Base-by-base conservation (phyloP, 2,329 filamentous ascomycete genomes). In the Byssothecium circinans region DNA sequence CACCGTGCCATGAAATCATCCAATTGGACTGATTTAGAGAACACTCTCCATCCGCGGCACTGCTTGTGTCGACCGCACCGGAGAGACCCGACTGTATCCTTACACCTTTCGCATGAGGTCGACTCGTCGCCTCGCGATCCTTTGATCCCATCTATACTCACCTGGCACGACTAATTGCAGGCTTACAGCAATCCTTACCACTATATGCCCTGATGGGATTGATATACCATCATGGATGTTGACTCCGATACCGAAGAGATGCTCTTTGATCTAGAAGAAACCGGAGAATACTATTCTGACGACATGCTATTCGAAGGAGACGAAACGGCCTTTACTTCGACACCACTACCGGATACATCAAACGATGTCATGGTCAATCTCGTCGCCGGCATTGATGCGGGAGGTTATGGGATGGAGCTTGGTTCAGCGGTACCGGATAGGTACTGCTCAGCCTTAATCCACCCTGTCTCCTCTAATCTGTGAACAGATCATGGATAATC, bases 401-500 rank as follows among this genome's bases (percentile, higher is more conserved):
- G 11, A 12, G 38, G 15, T 7, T 14, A 15, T 17, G 7, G 11
- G 6, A 12, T 10, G 12, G 29, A 6, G 18, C 8, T 10, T 39
- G 11, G 15, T 20, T 20, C 34, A n/a, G 17, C 20, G 12, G 38
- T 42, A 18, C 29, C 22, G 27, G 22, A 49, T 19, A 48, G 49
- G 45, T 46, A 49, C 33, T 34, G 19, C 18, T 37, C 8, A 27
- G n/a, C 14, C 23, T 32, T 38, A 3, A 2, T 7, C 32, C 14
- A 1, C 12, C 7, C 18, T 36, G 4, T 22, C 20, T 30, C 25
- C 53, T 23, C 59, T 41, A 61, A 43, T 11, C 18, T 2, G 20
- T 8, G 8, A 37, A 15, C 37, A 71, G 67, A 32, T 20, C 53
- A 11, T 65, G 70, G 58, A 74, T 79, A 12, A 75, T 83, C 20